Base-by-base conservation (phyloP, 805 yeast species). In the Starmera caribaea region DNA sequence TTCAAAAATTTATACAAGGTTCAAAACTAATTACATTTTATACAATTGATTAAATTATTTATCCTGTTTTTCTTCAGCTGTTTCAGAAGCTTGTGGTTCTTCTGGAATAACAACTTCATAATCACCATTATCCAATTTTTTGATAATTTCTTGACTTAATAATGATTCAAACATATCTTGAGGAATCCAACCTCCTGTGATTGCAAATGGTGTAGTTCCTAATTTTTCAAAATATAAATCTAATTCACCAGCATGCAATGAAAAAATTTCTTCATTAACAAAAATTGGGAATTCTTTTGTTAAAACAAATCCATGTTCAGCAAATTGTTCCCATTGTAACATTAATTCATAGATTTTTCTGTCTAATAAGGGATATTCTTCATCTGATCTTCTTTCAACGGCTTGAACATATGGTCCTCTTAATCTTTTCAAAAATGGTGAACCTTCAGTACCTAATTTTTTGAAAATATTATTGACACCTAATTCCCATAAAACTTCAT, bases 181-280 rank as follows among this genome's bases (percentile, higher is more conserved):
- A 14, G 97, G 96, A 41, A 92, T 74, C 96, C 97, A 90, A 5
- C 96, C 96, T 40, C 84, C 82, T 17, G 96, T 83, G 36, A 90
- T 90, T 27, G 85, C 81, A 61, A 87, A 89, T 33, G 97, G 96
- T 38, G 78, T 71, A 6, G 79, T 68, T 30, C 81, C 71, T 36
- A 83, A 62, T 48, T 75, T 77, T 46, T 73, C 64, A 60, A 86
- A 90, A 65, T 85, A 83, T 27, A 68, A 72, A 42, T 74, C 78
- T 49, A 86, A 68, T 21, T 71, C 73, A 16, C 65, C 53, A 38
- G 74, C 76, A 53, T 79, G 82, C 38, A 65, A 58, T 42, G 76
- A 75, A 34, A 83, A 60, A 46, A 76, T 80, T 34, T 67, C 74
- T 33, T 76, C 79, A 31, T 76, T 61, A 56, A 72, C 79, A 32